Percentiles rank a stretch among this genome's conserved stretches.
Evolutionary conservation across 2,329 filamentous ascomycete species (phyloP).

Genomic region (Penicillium sp.): DNA sequence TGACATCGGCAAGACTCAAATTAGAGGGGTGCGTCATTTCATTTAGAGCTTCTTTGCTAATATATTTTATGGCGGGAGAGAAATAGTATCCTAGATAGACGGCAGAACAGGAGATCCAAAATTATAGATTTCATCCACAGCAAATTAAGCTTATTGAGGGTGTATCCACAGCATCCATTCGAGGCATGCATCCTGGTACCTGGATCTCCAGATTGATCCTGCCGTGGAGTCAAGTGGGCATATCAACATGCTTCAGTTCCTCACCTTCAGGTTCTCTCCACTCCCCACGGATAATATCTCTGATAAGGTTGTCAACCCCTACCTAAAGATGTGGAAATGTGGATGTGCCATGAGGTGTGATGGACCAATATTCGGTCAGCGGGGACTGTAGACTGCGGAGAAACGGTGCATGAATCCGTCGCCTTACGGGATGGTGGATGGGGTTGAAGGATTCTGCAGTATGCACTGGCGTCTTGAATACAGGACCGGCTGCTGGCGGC

Average conservation of each 20-base stretch:
- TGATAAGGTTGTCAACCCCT: conserved; percentile 32
- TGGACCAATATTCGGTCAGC: conserved; percentile 27
- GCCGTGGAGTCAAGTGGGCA: conserved; percentile 30
- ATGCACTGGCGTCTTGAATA: conserved; percentile 1
- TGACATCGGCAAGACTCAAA: background rate
- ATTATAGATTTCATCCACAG: background rate
- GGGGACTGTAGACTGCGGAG: conserved; percentile 32
- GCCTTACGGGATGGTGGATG: conserved; percentile 22
- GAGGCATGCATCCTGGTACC: conserved; percentile 3
- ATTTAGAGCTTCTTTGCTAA: background rate
- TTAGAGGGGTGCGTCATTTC: background rate
- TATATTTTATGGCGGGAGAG: background rate
- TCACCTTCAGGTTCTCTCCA: conserved; percentile 28
- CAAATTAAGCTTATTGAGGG: conserved; percentile 13
- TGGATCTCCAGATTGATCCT: conserved; percentile 18
- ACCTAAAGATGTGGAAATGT: conserved; percentile 31
- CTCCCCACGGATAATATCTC: conserved; percentile 24
- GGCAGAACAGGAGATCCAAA: background rate
- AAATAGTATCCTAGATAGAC: background rate
- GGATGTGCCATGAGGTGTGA: conserved; percentile 32
- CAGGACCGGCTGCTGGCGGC: background rate
- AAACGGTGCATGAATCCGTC: conserved; percentile 25
- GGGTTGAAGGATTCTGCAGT: conserved; percentile 13
- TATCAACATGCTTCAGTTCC: conserved; percentile 23
- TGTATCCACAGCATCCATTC: conserved; percentile 13